Evolutionary conservation across 176 grass and related monocot species (phyloP), one percentile per base, ranked within the genome.

Genomic region (Luzula sylvatica): DNA sequence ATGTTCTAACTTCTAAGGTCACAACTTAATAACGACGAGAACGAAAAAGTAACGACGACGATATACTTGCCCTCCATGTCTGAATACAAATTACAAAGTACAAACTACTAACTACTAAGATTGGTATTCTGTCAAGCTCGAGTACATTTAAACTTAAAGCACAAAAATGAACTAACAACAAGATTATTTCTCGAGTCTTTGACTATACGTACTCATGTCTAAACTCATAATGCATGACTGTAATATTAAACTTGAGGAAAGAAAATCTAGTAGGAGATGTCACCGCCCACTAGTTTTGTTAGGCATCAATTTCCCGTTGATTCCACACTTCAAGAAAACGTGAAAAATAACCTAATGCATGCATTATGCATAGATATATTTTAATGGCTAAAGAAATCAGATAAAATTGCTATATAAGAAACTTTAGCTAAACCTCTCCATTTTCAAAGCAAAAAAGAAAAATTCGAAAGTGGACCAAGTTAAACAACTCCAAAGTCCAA

Each of bases 291-390:
- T 20, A 3, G 12, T 53, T 12, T 3, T 23, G 15, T 56, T 56
- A 19, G 53, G 53, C 26, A 56, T 56, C 35, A 32, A 38, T 32
- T 32, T 56, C 27, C 9, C 53, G 28, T 56, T 32, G 16, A 38
- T 56, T 15, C 9, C n/a, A 56, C 53, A 56, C 28, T 20, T 32
- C 4, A 26, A 56, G 1, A 39, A 21, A 20, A 35, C 9, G 30
- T 7, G 4, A 13, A 46, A 46, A 46, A 46, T 46, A 17, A 17
- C 4, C 43, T 13, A 46, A 6, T 40, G 5, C 35, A 6, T 40
- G 35, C 11, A 40, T 16, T 19, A n/a, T 35, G 53, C 32, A 58
- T 42, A 14, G 22, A 42, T 15, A 41, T 8, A 7, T 16, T 2
- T 29, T 39, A 32, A 39, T 2, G 17, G 15, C 8, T 40, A 21